A percentile compares a stretch with the other conserved stretches of the same genome.
phyloP scores from a whole-genome alignment of 441 rosid species.

The Erodium texanum region DNA sequence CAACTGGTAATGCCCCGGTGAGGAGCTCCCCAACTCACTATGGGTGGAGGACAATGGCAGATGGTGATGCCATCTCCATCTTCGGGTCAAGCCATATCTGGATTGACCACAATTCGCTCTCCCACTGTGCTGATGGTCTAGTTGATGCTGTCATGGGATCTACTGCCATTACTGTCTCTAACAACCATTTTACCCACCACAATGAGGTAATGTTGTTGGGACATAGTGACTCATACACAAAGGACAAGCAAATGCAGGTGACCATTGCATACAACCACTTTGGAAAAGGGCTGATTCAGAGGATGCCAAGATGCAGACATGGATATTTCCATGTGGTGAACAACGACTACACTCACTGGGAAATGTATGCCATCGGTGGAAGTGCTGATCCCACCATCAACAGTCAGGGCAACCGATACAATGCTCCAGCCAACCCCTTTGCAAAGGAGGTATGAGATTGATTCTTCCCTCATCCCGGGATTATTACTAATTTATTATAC shows the following conservation, averaged over 20 bases:
- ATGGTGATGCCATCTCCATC: slow-evolving; percentile 87
- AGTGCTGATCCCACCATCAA: slow-evolving; percentile 87
- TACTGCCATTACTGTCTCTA: slow-evolving; percentile 80
- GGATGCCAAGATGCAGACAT: slow-evolving; percentile 98
- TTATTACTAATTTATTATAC: too few relatives aligned
- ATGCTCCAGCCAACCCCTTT: slow-evolving; percentile 61
- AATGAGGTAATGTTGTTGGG: slow-evolving; percentile 91
- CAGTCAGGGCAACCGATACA: slow-evolving; percentile 90
- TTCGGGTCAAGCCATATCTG: slow-evolving; percentile 87
- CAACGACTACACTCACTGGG: slow-evolving; percentile 99
- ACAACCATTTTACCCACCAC: slow-evolving; percentile 86
- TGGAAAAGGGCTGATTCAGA: slow-evolving; percentile 92
- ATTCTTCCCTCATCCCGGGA: too few relatives aligned
- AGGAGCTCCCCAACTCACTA: slow-evolving; percentile 74
- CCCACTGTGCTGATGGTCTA: slow-evolving; percentile 88
- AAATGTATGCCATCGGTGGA: slow-evolving; percentile 97
- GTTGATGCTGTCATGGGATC: slow-evolving; percentile 96
- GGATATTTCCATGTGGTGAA: slow-evolving; percentile 96
- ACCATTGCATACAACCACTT: slow-evolving; percentile 95
- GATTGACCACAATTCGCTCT: slow-evolving; percentile 88
- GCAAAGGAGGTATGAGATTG: slow-evolving; percentile 62
- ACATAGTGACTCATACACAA: slow-evolving; percentile 74
- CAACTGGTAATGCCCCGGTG: slow-evolving; percentile 86
- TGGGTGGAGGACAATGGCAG: slow-evolving; percentile 93
- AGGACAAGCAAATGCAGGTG: slow-evolving; percentile 86